phyloP scores from a whole-genome alignment of 1,284 basidiomycete species.

The Pseudozyma thailandica region DNA sequence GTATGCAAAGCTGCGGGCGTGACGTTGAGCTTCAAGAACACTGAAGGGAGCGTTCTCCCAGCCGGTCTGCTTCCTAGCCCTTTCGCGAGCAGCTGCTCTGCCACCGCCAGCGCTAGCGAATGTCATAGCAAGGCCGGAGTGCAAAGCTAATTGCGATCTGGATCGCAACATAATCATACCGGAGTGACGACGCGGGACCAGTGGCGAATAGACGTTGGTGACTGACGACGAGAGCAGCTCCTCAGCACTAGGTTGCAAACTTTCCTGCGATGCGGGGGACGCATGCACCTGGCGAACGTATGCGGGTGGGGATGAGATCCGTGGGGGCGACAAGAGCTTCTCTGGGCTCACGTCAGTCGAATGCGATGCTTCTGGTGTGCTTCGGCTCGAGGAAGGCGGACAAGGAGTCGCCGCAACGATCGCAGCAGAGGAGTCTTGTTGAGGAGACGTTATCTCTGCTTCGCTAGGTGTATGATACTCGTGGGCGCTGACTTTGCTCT shows the following conservation, averaged over 20 bases:
- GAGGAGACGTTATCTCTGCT: background rate
- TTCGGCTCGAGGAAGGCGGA: background rate
- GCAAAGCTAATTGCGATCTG: conserved; percentile 53
- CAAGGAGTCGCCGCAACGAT: background rate
- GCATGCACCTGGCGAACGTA: background rate
- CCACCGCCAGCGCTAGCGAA: conserved; percentile 50
- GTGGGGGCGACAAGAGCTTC: background rate
- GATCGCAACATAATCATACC: conserved; percentile 57
- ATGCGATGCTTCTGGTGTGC: background rate
- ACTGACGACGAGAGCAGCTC: conserved; percentile 27
- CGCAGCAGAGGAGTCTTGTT: background rate
- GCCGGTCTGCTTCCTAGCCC: conserved; percentile 44
- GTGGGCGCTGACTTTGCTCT: background rate
- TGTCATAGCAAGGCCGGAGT: conserved; percentile 39
- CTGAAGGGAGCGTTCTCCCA: conserved; percentile 60
- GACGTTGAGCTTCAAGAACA: conserved; percentile 51
- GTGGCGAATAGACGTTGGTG: conserved; percentile 15
- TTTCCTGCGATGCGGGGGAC: conserved; percentile 7
- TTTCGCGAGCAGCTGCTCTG: conserved; percentile 55
- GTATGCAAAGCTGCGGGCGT: conserved; percentile 23
- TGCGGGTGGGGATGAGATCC: conserved; percentile 1
- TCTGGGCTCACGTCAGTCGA: background rate
- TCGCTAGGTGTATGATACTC: conserved; percentile 1
- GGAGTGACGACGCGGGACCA: conserved; percentile 53
- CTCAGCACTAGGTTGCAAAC: conserved; percentile 35